Conservation (phyloP, 1,284 basidiomycete genomes). For the Ustilago trichophora region DNA sequence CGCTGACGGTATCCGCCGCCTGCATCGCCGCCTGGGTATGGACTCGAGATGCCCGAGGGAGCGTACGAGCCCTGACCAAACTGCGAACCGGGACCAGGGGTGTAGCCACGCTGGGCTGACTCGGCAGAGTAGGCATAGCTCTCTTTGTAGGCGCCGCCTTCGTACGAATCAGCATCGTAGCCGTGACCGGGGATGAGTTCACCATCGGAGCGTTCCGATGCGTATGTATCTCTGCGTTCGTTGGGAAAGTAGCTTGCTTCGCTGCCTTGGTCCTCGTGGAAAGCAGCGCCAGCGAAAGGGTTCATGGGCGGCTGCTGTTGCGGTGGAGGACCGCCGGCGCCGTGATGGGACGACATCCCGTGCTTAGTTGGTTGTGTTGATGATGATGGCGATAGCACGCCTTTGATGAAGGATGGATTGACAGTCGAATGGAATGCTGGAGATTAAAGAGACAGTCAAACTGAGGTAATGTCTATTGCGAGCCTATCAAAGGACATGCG, state of each 20-base stretch:
- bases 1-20: slow-evolving; percentile 61
- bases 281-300: slow-evolving; percentile 55
- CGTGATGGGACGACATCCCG: slow-evolving; percentile 48
- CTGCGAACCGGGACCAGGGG: slow-evolving; percentile 48
- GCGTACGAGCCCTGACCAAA: slow-evolving; percentile 51
- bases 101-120: slow-evolving; percentile 49
- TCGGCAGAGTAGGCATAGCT: slow-evolving; percentile 51
- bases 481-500: slow-evolving; percentile 23
- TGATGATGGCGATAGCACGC: background rate
- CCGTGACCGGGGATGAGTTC: slow-evolving; percentile 58
- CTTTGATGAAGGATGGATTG: no score
- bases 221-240: slow-evolving; percentile 58
- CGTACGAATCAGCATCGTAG: slow-evolving; percentile 60
- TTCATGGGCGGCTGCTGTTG: slow-evolving; percentile 45
- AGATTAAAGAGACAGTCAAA: no score
- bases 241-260: slow-evolving; percentile 55
- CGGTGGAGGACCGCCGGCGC: slow-evolving; percentile 42
- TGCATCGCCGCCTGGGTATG: slow-evolving; percentile 43
- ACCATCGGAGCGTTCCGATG: slow-evolving; percentile 58
- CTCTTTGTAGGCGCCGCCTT: slow-evolving; percentile 54
- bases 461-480: no score
- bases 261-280: slow-evolving; percentile 53
- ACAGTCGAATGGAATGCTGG: no score
- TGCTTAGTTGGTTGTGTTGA: background rate
- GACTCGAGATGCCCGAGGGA: slow-evolving; percentile 58